Percentiles rank a stretch among this genome's conserved stretches.
Evolutionary conservation across 345 rosid species (phyloP).

Genomic region (Lepidium didymum): DNA sequence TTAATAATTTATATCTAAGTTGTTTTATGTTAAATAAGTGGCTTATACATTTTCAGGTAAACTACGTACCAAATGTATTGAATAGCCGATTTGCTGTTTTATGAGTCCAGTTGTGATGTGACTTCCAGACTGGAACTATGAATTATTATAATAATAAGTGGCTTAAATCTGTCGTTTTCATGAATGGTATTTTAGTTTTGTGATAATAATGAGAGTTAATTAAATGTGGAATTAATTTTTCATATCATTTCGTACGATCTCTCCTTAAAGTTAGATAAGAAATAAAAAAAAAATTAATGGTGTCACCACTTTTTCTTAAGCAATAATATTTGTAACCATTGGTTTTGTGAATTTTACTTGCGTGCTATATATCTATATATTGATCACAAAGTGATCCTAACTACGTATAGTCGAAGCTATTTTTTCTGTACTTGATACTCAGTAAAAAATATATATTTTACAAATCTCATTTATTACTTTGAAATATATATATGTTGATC

Average conservation of each 20-base stretch:
- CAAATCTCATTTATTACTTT: too few relatives aligned
- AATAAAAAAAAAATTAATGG: too few relatives aligned
- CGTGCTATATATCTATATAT: too few relatives aligned
- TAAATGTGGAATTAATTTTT: neutral
- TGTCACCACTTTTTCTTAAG: too few relatives aligned
- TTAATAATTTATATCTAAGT: neutral
- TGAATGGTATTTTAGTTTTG: neutral
- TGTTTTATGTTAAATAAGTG: neutral
- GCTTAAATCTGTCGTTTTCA: neutral
- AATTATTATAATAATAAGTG: neutral
- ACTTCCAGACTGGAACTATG: neutral
- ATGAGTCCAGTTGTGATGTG: neutral
- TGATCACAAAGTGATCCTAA: too few relatives aligned
- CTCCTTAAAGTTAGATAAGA: too few relatives aligned
- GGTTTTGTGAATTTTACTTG: too few relatives aligned
- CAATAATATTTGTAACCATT: too few relatives aligned
- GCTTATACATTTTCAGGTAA: neutral
- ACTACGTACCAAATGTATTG: neutral
- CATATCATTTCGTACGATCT: neutral
- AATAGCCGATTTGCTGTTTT: neutral
- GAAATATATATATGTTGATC: too few relatives aligned
- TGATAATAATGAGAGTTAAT: neutral
- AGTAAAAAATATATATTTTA: too few relatives aligned
- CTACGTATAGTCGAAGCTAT: too few relatives aligned
- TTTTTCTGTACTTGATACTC: too few relatives aligned